Percentiles rank a stretch among this genome's conserved stretches.
Conservation (phyloP, 352 stramenopile genomes). For the Pythium scleroteichum region DNA sequence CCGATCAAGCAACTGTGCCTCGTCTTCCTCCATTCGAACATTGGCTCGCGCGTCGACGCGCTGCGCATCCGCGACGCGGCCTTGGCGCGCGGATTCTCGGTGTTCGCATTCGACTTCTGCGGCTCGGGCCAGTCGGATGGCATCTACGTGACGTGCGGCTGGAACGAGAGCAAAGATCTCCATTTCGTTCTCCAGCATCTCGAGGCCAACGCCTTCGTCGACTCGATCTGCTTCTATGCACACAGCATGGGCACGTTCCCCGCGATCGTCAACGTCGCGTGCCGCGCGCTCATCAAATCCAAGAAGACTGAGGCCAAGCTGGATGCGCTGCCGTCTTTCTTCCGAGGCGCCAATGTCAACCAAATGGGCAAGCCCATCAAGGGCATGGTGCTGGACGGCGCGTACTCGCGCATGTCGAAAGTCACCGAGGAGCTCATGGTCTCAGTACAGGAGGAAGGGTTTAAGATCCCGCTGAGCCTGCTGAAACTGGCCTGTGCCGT, state of each 20-base stretch:
- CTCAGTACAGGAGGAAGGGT: slow-evolving; percentile 70
- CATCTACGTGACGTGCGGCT: slow-evolving; percentile 87
- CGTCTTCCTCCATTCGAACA: slow-evolving; percentile 84
- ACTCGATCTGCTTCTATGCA: slow-evolving; percentile 68
- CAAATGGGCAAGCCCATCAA: slow-evolving; percentile 62
- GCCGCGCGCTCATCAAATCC: slow-evolving; percentile 46
- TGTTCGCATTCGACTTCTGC: slow-evolving; percentile 82
- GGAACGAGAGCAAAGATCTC: slow-evolving; percentile 79
- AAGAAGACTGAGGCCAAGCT: slow-evolving; percentile 55
- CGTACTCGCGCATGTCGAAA: slow-evolving; percentile 69
- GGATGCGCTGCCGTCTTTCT: slow-evolving; percentile 52
- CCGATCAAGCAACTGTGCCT: slow-evolving; percentile 50
- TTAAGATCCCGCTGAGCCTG: slow-evolving; percentile 64
- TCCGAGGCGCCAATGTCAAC: slow-evolving; percentile 45
- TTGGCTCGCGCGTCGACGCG: slow-evolving; percentile 71
- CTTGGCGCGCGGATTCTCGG: slow-evolving; percentile 68
- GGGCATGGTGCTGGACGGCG: slow-evolving; percentile 73
- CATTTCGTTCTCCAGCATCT: slow-evolving; percentile 66
- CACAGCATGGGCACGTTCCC: slow-evolving; percentile 86
- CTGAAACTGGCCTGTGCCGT: slow-evolving; percentile 67
- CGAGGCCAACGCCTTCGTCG: slow-evolving; percentile 48
- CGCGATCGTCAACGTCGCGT: slow-evolving; percentile 73
- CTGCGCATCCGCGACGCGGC: slow-evolving; percentile 65
- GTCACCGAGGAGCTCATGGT: slow-evolving; percentile 65
- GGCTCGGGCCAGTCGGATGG: slow-evolving; percentile 78